Evolutionary conservation across 306 rosid genomes (phyloP), one percentile per base, ranked within the genome.

Genomic region (Dryas drummondii): DNA sequence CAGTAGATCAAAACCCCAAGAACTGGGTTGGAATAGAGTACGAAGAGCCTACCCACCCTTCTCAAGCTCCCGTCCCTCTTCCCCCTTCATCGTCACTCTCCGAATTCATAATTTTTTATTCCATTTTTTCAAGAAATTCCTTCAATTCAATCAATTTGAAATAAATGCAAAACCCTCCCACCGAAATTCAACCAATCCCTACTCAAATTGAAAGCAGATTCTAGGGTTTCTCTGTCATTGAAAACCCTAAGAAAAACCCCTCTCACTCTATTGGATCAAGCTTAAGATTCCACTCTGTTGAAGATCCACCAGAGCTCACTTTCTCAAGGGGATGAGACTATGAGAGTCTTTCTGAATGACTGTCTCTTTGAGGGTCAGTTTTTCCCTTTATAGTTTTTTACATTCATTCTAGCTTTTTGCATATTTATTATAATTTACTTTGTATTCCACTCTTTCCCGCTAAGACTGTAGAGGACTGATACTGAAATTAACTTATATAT

Each of bases 31-130:
- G 49, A 71, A 65, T 77, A 74, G 70, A 8, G 59, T 82, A 79
- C 88, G 80, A 60, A 82, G 70, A 50, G 76, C 76, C 78, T 74
- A 76, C 69, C 69, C 78, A 56, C 73, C 77, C 70, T 63, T 40
- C 73, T 60, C 62, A 42, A 77, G 71, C 82, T 76, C 82, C 72
- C 80, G 5, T 58, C 82, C 52, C 51, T 57, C 65, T 66, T 27
- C 6, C 73, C 41, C 41, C 61, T 41, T 63, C 76, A 50, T 77
- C 71, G 26, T 48, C 56, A 62, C 32, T 10, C 56, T 45, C 62
- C 40, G 13, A 63, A 65, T 51, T 52, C 74, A 14, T 26, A 32
- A 50, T 32, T 13, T 50, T 49, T 55, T 45, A 48, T 55, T 37
- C 17, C 15, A n/a, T 15, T 74, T 66, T 5, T 62, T 54, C 49